phyloP scores from a whole-genome alignment of 73 alveolate genomes.

The Tetrahymena thermophila region DNA sequence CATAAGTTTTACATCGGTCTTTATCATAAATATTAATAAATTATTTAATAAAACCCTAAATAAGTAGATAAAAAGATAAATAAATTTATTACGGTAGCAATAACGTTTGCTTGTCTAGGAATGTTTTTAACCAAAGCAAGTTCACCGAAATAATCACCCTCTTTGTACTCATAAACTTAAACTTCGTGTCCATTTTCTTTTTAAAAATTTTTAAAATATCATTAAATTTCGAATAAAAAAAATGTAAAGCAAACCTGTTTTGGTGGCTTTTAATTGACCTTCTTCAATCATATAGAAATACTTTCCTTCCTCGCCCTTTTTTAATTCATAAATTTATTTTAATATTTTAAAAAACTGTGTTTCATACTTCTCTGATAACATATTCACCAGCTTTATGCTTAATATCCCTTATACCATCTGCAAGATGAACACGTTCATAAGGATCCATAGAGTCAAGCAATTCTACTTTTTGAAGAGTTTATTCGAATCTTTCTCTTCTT shows the following conservation, averaged over 20 bases:
- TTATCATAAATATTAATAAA: background rate
- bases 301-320: slow-evolving; percentile 83
- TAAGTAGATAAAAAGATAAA: background rate
- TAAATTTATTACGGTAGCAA: slow-evolving; percentile 42
- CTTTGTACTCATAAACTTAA: slow-evolving; percentile 63
- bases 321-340: background rate
- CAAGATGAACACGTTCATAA: slow-evolving; percentile 75
- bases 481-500: slow-evolving; percentile 85
- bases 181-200: slow-evolving; percentile 62
- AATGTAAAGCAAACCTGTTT: slow-evolving; percentile 53
- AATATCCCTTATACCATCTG: slow-evolving; percentile 77
- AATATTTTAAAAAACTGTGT: background rate
- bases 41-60: background rate
- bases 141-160: slow-evolving; percentile 93
- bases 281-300: slow-evolving; percentile 85
- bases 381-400: slow-evolving; percentile 54
- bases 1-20: slow-evolving; percentile 52
- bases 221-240: background rate
- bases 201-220: slow-evolving; percentile 10
- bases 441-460: slow-evolving; percentile 71
- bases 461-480: slow-evolving; percentile 59
- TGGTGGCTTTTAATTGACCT: slow-evolving; percentile 84
- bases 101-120: slow-evolving; percentile 88
- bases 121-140: slow-evolving; percentile 83
- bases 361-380: slow-evolving; percentile 49